phyloP scores from a whole-genome alignment of 768 basidiomycete genomes.

The Mycena maculata region DNA sequence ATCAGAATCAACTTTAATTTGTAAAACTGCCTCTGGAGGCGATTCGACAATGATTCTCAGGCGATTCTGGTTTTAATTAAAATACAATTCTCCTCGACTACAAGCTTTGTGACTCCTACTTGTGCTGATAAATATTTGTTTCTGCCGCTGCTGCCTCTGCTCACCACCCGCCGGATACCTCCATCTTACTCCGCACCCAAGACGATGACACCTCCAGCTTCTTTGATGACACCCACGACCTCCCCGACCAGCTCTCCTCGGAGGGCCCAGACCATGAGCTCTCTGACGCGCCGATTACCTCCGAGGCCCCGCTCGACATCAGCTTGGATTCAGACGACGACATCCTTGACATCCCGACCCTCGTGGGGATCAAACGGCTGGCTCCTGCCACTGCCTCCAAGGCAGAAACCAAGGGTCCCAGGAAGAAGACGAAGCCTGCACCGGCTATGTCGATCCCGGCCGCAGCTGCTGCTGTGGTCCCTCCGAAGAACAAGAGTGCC shows the following conservation, averaged over 20 bases:
- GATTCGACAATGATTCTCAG: too few relatives aligned
- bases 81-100: too few relatives aligned
- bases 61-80: too few relatives aligned
- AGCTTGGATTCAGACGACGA: not conserved
- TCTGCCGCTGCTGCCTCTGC: too few relatives aligned
- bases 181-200: not conserved
- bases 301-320: not conserved
- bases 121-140: too few relatives aligned
- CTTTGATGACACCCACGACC: not conserved
- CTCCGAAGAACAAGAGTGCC: not conserved
- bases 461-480: not conserved
- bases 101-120: too few relatives aligned
- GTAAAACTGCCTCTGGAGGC: too few relatives aligned
- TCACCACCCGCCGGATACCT: too few relatives aligned
- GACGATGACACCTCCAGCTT: conserved; percentile 4
- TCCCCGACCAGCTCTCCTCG: too few relatives aligned
- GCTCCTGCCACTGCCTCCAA: not conserved
- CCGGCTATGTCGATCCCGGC: conserved; percentile 4
- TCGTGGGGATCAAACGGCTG: not conserved
- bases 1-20: too few relatives aligned
- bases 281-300: not conserved
- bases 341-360: not conserved
- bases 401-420: not conserved
- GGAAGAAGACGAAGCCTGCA: not conserved
- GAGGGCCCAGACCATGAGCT: too few relatives aligned